Evolutionary conservation across 495 filamentous ascomycete species (phyloP), one percentile per base, ranked within the genome.

Genomic region (Penicillium antarcticum): DNA sequence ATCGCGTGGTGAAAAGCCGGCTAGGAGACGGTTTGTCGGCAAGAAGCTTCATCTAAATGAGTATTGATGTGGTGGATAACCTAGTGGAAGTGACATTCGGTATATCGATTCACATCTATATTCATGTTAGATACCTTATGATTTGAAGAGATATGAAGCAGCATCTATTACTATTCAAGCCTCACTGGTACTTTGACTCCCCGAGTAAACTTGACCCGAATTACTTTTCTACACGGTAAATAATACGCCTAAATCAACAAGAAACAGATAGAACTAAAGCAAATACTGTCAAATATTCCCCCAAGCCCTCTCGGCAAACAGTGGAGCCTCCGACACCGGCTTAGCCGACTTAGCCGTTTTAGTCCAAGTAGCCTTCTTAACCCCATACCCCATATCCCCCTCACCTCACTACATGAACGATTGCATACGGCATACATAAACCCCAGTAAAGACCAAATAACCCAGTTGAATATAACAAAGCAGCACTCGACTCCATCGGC

Each of bases 41-140:
- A 91, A 90, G 78, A 91, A 87, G 61, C 62, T 94, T 57, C 76
- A 85, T 64, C 67, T 94, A 53, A 83, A 79, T 45, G 88, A 94
- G 39, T 91, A 91, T 67, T 91, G 60, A 70, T 42, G 32, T 11
- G 2, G 16, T 19, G 14, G 24, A 19, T 19, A 11, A 11, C 21
- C 14, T 17, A 43, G 26, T 9, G 5, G 7, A 8, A 29, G 26
- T 10, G 7, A 9, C 7, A 29, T 29, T 29, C 9, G 5, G 5
- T 29, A 7, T 7, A 29, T 29, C 26, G 6, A 29, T 6, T 29
- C 26, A 29, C 26, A 10, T 29, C 2, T 29, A 1, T 29, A 10
- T 6, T 9, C 26, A 9, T 29, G 26, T 29, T 29, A 7, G 26
- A 37, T 14, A 13, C 1, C 10, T 14, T 16, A 31, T 45, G 14